Conservation (phyloP, 371 early-diverging fungal genomes). For the Mucor ambiguus region DNA sequence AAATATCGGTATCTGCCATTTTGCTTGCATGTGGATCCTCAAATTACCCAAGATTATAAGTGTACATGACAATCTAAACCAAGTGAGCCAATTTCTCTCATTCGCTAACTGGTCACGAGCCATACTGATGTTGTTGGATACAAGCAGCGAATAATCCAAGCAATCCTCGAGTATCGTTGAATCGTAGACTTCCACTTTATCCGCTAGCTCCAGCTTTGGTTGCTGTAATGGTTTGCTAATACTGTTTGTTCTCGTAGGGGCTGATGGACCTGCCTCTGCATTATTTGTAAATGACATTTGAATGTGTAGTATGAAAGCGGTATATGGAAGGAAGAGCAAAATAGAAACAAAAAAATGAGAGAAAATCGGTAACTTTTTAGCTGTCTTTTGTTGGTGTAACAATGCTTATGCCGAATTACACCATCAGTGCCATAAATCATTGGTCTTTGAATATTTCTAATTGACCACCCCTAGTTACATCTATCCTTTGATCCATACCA, state of each 20-base stretch:
- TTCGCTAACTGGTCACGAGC: constrained; percentile 46
- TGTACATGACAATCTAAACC: constrained; percentile 44
- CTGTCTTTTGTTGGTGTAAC: constrained; percentile 1
- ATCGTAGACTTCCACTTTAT: constrained; percentile 9
- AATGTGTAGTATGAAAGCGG: not conserved
- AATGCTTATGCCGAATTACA: not conserved
- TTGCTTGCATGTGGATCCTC: not conserved
- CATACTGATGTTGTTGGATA: constrained; percentile 34
- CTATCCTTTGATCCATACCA: not conserved
- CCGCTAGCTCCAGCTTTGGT: constrained; percentile 14
- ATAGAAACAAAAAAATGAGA: not conserved
- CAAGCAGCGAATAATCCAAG: constrained; percentile 28
- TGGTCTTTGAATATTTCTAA: not conserved
- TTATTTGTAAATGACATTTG: constrained; percentile 2
- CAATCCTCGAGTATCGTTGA: constrained; percentile 2
- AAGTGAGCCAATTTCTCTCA: constrained; percentile 50
- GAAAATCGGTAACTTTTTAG: not conserved
- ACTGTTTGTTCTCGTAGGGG: not conserved
- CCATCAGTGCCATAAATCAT: not conserved
- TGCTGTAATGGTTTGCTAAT: not conserved
- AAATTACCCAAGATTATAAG: constrained; percentile 41
- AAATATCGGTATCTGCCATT: not conserved
- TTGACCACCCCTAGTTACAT: not conserved
- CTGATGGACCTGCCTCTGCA: constrained; percentile 17
- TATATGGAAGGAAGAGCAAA: not conserved